Evolutionary conservation across 2,329 filamentous ascomycete genomes (phyloP).

Genomic region (Diaporthe ilicicola): DNA sequence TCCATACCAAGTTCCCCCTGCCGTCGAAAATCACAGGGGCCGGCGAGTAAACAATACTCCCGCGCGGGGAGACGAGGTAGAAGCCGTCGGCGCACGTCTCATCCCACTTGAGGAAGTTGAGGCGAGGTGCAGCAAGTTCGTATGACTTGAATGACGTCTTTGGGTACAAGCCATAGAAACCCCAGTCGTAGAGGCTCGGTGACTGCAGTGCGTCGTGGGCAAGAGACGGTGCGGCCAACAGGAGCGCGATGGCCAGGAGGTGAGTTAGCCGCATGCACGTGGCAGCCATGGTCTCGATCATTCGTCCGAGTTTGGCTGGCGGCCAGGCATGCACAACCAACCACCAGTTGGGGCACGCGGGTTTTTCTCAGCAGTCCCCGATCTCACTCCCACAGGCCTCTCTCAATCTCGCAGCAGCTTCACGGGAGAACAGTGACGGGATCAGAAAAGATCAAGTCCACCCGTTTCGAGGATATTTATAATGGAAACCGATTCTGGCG

Average conservation of each 20-base stretch:
- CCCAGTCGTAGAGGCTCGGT: slow-evolving; percentile 32
- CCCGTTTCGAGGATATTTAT: not conserved
- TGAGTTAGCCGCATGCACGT: slow-evolving; percentile 16
- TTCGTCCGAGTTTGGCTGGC: not conserved
- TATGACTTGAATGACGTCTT: slow-evolving; percentile 31
- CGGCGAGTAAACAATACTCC: slow-evolving; percentile 29
- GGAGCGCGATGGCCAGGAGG: not conserved
- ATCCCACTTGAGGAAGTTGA: slow-evolving; percentile 35
- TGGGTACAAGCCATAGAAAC: slow-evolving; percentile 35
- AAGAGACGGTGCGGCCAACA: not conserved
- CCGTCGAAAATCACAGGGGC: slow-evolving; percentile 39
- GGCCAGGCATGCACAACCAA: not conserved
- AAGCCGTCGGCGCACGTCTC: slow-evolving; percentile 30
- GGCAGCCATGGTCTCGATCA: slow-evolving; percentile 16
- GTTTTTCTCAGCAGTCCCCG: not conserved
- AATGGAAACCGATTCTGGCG: no score
- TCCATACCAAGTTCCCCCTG: slow-evolving; percentile 39
- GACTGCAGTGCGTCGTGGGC: slow-evolving; percentile 27
- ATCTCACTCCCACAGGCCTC: not conserved
- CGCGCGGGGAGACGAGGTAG: slow-evolving; percentile 34
- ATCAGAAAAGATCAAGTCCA: not conserved
- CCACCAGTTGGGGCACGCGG: not conserved
- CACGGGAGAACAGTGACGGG: no score
- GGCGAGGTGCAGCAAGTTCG: slow-evolving; percentile 27
- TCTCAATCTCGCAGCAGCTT: not conserved